These are phyloP conservation scores for Fusarium mexicanum DNA, from an alignment of 2,329 filamentous ascomycete species.

Conservation along the genomic window DNA sequence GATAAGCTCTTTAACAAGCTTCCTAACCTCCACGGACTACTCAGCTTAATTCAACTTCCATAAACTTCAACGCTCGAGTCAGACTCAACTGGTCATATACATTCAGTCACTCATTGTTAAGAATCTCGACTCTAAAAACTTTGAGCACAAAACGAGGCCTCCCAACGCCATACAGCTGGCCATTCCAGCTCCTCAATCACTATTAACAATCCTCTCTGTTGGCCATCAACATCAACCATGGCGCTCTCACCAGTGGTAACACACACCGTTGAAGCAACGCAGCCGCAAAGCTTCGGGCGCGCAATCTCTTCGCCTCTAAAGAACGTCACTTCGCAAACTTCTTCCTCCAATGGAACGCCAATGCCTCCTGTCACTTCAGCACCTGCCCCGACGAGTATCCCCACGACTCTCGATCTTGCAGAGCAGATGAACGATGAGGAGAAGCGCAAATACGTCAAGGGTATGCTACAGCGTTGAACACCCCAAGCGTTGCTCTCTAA, in stretches of 20 bases:
- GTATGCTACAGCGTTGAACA: slow-evolving; percentile 50
- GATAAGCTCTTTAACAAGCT: slow-evolving; percentile 29
- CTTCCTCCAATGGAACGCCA: slow-evolving; percentile 58
- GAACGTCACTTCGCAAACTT: slow-evolving; percentile 46
- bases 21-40: neutral
- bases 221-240: slow-evolving; percentile 48
- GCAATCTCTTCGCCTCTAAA: slow-evolving; percentile 58
- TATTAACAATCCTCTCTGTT: slow-evolving; percentile 3
- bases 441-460: slow-evolving; percentile 90
- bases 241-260: slow-evolving; percentile 59
- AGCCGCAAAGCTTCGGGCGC: slow-evolving; percentile 40
- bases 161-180: slow-evolving; percentile 1
- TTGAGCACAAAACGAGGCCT: neutral
- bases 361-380: slow-evolving; percentile 46
- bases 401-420: slow-evolving; percentile 66
- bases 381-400: slow-evolving; percentile 44
- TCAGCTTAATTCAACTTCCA: neutral
- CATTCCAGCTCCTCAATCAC: slow-evolving; percentile 9
- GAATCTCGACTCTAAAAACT: too few relatives aligned
- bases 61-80: neutral
- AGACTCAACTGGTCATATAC: neutral
- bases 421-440: slow-evolving; percentile 85
- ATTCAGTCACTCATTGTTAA: neutral
- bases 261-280: slow-evolving; percentile 48
- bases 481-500: neutral